Evolutionary conservation across 192 early-diverging fungal genomes (phyloP).

Genomic region (Entomortierella parvispora): DNA sequence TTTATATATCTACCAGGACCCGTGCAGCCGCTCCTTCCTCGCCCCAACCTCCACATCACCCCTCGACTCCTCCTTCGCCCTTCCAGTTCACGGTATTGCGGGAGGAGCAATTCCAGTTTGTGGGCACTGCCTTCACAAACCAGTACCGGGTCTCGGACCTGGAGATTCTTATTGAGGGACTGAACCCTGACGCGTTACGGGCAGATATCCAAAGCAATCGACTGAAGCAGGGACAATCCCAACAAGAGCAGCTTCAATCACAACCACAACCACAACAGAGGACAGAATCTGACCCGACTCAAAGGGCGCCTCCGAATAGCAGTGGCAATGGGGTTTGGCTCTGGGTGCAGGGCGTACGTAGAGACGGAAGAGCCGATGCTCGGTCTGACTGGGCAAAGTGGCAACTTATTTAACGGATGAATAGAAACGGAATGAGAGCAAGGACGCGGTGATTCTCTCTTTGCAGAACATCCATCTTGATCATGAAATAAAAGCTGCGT

Average conservation of each 20-base stretch:
- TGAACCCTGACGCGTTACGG: not conserved
- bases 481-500: too few relatives aligned
- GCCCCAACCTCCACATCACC: not conserved
- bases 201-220: not conserved
- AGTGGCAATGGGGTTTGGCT: constrained; percentile 14
- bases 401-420: constrained; percentile 5
- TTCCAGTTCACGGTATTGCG: not conserved
- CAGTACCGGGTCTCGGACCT: constrained; percentile 20
- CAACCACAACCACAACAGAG: not conserved
- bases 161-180: constrained; percentile 5
- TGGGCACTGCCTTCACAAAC: constrained; percentile 32
- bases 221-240: not conserved
- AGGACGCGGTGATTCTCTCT: too few relatives aligned
- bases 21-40: not conserved
- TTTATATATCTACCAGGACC: constrained; percentile 19
- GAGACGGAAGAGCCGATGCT: constrained; percentile 34
- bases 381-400: constrained; percentile 14
- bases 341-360: constrained; percentile 34
- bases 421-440: too few relatives aligned
- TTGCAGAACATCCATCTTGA: too few relatives aligned
- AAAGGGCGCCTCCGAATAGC: too few relatives aligned
- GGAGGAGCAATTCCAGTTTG: constrained; percentile 7
- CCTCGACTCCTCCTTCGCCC: too few relatives aligned
- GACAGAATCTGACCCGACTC: not conserved
- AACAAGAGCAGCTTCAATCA: not conserved